These are phyloP conservation scores for Botrytis deweyae DNA, from an alignment of 2,329 filamentous ascomycete species.

Conservation along the genomic window DNA sequence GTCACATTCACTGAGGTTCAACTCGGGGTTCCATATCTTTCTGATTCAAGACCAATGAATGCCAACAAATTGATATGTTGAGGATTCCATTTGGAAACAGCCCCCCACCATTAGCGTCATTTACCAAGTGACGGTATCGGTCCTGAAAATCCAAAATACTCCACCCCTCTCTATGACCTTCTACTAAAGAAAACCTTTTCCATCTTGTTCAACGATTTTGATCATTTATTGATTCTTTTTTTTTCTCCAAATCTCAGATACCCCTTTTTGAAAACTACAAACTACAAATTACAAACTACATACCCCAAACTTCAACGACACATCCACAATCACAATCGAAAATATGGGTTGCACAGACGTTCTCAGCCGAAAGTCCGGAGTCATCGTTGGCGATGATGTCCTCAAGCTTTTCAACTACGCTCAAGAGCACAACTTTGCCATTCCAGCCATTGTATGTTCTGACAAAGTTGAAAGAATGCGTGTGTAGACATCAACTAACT, in stretches of 20 bases:
- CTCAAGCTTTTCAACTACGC: conserved; percentile 82
- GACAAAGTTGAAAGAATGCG: background rate
- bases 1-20: conserved; percentile 1
- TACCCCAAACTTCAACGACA: conserved; percentile 21
- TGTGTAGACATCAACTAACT: conserved; percentile 13
- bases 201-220: background rate
- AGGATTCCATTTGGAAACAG: conserved; percentile 17
- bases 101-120: conserved; percentile 30
- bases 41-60: background rate
- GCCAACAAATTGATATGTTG: conserved; percentile 18
- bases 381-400: conserved; percentile 67
- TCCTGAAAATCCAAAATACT: conserved; percentile 24
- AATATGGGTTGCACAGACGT: conserved; percentile 51
- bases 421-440: conserved; percentile 82
- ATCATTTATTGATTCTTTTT: conserved; percentile 24
- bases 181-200: conserved; percentile 22
- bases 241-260: conserved; percentile 12
- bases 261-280: background rate
- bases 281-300: conserved; percentile 23
- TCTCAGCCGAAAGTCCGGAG: conserved; percentile 62
- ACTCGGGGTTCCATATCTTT: conserved; percentile 15
- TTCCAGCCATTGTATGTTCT: conserved; percentile 69
- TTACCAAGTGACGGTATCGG: conserved; percentile 26
- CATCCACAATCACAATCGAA: conserved; percentile 23
- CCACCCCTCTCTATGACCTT: conserved; percentile 13